Evolutionary conservation across 106 monocot species (phyloP).

Genomic region (Dioscorea dumetorum): DNA sequence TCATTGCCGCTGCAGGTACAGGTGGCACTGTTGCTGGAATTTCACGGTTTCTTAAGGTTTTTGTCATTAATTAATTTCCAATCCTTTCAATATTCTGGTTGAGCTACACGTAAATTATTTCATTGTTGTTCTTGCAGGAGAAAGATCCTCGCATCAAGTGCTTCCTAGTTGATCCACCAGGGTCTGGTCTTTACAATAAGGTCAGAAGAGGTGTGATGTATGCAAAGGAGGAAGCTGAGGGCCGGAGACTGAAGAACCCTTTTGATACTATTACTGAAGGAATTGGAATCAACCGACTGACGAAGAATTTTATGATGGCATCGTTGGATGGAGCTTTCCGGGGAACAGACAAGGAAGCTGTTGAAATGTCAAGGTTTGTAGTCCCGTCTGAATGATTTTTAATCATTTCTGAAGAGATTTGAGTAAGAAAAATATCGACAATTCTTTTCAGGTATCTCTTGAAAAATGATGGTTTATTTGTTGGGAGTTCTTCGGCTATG

Average conservation of each 20-base stretch:
- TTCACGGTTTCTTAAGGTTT: slow-evolving; percentile 86
- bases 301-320: slow-evolving; percentile 88
- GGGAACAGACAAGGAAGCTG: slow-evolving; percentile 84
- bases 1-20: slow-evolving; percentile 90
- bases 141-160: slow-evolving; percentile 80
- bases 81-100: not conserved
- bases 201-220: slow-evolving; percentile 99
- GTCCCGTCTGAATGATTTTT: not conserved
- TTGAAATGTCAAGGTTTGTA: slow-evolving; percentile 91
- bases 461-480: slow-evolving; percentile 81
- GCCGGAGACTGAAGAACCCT: slow-evolving; percentile 85
- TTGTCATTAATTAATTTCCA: not conserved
- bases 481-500: slow-evolving; percentile 97
- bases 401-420: too few relatives aligned
- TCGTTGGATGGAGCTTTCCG: slow-evolving; percentile 81
- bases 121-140: slow-evolving; percentile 30
- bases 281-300: slow-evolving; percentile 91
- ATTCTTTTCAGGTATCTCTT: slow-evolving; percentile 60
- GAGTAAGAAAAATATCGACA: too few relatives aligned
- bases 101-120: not conserved
- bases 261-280: slow-evolving; percentile 98
- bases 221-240: slow-evolving; percentile 94
- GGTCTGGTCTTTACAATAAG: slow-evolving; percentile 96
- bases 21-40: slow-evolving; percentile 95
- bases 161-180: slow-evolving; percentile 87